A percentile compares a stretch with the other conserved stretches of the same genome.
Conservation (phyloP, 192 early-diverging fungal genomes). For the Blastocladiella britannica region DNA sequence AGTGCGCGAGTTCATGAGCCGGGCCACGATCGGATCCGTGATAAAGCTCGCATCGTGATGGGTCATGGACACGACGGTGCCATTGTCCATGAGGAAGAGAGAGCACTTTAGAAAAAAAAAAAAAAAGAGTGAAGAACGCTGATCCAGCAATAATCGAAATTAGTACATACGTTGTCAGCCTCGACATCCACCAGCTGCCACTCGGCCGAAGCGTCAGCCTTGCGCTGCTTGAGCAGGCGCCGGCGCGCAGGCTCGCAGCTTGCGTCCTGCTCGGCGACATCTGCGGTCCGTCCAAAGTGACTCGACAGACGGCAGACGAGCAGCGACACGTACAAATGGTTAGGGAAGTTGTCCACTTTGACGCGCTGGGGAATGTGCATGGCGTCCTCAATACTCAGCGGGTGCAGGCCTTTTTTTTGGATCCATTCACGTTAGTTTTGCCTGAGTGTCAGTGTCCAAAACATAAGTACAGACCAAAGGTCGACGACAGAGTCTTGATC, state of each 20-base stretch:
- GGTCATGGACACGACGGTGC: constrained; percentile 17
- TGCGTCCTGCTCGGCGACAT: too few species aligned
- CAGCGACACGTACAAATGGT: constrained; percentile 8
- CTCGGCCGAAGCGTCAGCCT: neutral
- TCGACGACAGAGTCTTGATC: constrained; percentile 13
- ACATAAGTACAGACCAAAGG: constrained; percentile 10
- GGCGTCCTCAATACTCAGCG: constrained; percentile 14
- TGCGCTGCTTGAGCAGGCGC: neutral
- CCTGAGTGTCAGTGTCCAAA: neutral
- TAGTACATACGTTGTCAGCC: neutral
- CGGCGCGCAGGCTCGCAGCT: neutral
- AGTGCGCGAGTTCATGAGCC: constrained; percentile 10
- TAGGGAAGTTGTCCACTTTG: constrained; percentile 8
- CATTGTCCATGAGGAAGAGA: neutral
- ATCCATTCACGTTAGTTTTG: neutral
- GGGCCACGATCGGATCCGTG: constrained; percentile 12
- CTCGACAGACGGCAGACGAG: constrained; percentile 1
- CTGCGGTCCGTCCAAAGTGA: neutral
- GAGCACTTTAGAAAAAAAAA: neutral
- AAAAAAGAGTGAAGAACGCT: neutral
- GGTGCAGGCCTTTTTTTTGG: constrained; percentile 9
- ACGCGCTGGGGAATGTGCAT: constrained; percentile 11
- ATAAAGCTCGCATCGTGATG: constrained; percentile 16
- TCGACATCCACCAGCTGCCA: neutral
- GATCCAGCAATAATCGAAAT: neutral